Conservation (phyloP, 257 asterid species). For the Capsicum chinense region DNA sequence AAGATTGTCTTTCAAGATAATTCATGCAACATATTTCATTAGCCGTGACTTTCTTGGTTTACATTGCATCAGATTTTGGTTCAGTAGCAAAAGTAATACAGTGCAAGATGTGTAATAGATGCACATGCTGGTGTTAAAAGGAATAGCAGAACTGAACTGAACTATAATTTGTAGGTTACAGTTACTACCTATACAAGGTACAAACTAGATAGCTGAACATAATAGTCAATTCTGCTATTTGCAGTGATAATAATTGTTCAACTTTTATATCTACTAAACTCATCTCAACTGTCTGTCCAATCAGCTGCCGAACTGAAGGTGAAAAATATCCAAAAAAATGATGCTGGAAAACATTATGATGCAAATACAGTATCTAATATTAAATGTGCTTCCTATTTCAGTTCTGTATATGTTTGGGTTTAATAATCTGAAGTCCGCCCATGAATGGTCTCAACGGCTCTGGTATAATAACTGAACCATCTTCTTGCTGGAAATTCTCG, state of each 20-base stretch:
- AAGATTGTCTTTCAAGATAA: neutral
- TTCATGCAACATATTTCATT: neutral
- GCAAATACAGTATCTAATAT: neutral
- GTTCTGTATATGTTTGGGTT: constrained; percentile 20
- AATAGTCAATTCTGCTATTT: neutral
- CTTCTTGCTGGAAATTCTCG: constrained; percentile 95
- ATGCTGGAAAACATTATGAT: neutral
- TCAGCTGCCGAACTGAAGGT: constrained; percentile 18
- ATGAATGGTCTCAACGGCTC: constrained; percentile 83
- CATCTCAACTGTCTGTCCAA: neutral
- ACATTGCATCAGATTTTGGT: neutral
- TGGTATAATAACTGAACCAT: constrained; percentile 81
- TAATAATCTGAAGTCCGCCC: constrained; percentile 57
- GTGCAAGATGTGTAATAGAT: neutral
- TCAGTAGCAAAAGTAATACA: neutral
- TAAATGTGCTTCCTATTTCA: neutral
- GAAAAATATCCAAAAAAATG: neutral
- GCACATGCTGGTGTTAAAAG: neutral
- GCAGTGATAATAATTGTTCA: neutral
- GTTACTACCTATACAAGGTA: too few species aligned
- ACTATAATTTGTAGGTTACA: too few species aligned
- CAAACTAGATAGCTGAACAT: neutral
- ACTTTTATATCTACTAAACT: neutral
- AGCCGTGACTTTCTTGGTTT: too few species aligned
- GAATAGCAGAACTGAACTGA: too few species aligned